phyloP scores from a whole-genome alignment of 192 early-diverging fungal genomes.

The Gigaspora rosea region DNA sequence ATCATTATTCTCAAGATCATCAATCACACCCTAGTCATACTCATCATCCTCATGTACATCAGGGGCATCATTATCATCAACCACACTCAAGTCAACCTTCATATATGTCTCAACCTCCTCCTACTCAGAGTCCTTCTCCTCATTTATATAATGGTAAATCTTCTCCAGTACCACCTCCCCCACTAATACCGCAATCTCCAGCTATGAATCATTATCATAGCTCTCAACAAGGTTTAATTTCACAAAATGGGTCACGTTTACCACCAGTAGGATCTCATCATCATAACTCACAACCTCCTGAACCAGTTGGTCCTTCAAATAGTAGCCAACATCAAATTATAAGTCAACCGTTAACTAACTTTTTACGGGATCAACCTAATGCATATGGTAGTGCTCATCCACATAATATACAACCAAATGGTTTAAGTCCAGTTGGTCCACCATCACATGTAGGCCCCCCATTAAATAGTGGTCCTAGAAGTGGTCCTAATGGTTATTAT shows the following conservation, averaged over 20 bases:
- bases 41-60: slow-evolving; percentile 12
- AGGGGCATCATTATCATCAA: slow-evolving; percentile 17
- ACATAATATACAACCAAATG: not conserved
- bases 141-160: not conserved
- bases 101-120: not conserved
- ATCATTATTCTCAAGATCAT: slow-evolving; percentile 5
- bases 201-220: not conserved
- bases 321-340: not conserved
- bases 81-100: slow-evolving; percentile 5
- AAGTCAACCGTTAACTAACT: not conserved
- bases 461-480: not conserved
- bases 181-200: not conserved
- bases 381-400: not conserved
- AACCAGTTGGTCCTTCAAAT: not conserved
- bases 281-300: not conserved
- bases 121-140: not conserved
- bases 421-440: not conserved
- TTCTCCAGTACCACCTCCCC: not conserved
- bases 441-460: not conserved
- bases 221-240: not conserved
- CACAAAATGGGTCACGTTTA: not conserved
- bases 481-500: no score
- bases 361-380: not conserved
- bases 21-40: not conserved
- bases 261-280: not conserved